Conservation (phyloP, 1,284 basidiomycete genomes). For the Ceraceosorus guamensis region DNA sequence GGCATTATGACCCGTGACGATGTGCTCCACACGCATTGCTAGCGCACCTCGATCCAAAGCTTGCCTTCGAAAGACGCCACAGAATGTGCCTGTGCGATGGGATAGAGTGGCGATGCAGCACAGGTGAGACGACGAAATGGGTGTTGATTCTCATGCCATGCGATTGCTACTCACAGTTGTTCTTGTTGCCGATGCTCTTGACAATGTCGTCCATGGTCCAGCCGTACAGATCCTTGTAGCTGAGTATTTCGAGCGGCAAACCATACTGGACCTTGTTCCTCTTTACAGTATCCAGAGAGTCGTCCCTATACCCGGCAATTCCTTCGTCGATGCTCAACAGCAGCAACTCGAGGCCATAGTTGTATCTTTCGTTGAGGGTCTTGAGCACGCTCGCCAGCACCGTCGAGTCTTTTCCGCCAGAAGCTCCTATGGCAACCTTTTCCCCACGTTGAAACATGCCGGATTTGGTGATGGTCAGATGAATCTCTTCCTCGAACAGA, state of each 20-base stretch:
- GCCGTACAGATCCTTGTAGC: slow-evolving; percentile 91
- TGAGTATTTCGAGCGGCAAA: slow-evolving; percentile 89
- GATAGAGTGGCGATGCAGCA: background rate
- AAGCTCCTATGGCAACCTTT: slow-evolving; percentile 91
- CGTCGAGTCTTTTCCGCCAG: slow-evolving; percentile 97
- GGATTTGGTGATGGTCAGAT: slow-evolving; percentile 73
- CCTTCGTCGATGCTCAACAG: slow-evolving; percentile 97
- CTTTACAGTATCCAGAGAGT: slow-evolving; percentile 97
- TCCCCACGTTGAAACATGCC: slow-evolving; percentile 81
- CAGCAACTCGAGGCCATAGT: slow-evolving; percentile 84
- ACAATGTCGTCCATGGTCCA: slow-evolving; percentile 99
- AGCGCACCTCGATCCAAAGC: slow-evolving; percentile 90
- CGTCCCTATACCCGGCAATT: slow-evolving; percentile 95
- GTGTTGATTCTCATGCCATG: background rate
- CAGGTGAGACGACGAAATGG: background rate
- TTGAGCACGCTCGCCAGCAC: slow-evolving; percentile 97
- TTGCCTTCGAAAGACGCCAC: slow-evolving; percentile 91
- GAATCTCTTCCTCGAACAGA: slow-evolving; percentile 96
- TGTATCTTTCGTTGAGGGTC: slow-evolving; percentile 82
- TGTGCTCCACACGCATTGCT: slow-evolving; percentile 83
- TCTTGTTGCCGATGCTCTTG: slow-evolving; percentile 85
- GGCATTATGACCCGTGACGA: slow-evolving; percentile 97
- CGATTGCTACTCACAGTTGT: slow-evolving; percentile 63
- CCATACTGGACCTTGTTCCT: slow-evolving; percentile 91
- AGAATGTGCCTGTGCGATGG: slow-evolving; percentile 65